Evolutionary conservation across 257 asterid species (phyloP).

Genomic region (Petunia secreta): DNA sequence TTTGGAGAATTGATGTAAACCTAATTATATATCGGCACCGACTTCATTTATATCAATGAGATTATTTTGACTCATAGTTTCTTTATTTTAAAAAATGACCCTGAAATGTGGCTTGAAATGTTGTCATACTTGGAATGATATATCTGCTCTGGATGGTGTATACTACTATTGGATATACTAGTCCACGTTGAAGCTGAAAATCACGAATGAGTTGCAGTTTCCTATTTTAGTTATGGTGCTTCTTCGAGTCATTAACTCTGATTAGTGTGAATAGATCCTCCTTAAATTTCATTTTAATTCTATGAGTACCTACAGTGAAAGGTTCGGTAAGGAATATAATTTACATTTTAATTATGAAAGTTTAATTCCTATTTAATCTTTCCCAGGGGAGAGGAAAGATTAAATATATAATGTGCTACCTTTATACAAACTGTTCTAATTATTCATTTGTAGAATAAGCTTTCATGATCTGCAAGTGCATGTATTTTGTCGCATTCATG

Average conservation of each 20-base stretch:
- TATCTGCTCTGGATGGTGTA: neutral
- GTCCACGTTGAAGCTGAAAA: neutral
- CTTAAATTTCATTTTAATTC: neutral
- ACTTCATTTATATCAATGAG: neutral
- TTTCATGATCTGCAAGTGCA: constrained; percentile 15
- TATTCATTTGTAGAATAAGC: neutral
- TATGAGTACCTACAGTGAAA: neutral
- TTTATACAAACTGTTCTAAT: neutral
- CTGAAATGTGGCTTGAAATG: neutral
- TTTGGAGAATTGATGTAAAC: too few species aligned
- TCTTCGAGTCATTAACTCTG: neutral
- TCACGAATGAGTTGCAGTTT: neutral
- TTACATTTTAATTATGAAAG: neutral
- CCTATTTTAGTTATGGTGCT: neutral
- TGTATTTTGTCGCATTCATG: neutral
- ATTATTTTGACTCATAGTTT: neutral
- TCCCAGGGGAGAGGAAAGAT: too few species aligned
- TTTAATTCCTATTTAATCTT: too few species aligned
- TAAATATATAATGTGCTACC: neutral
- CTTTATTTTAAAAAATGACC: neutral
- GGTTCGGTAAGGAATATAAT: neutral
- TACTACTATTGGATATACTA: neutral
- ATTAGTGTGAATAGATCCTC: neutral
- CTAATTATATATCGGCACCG: neutral
- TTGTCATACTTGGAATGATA: neutral